Conservation (phyloP, 108 stramenopile species). For the Fistulifera pelliculosa region DNA sequence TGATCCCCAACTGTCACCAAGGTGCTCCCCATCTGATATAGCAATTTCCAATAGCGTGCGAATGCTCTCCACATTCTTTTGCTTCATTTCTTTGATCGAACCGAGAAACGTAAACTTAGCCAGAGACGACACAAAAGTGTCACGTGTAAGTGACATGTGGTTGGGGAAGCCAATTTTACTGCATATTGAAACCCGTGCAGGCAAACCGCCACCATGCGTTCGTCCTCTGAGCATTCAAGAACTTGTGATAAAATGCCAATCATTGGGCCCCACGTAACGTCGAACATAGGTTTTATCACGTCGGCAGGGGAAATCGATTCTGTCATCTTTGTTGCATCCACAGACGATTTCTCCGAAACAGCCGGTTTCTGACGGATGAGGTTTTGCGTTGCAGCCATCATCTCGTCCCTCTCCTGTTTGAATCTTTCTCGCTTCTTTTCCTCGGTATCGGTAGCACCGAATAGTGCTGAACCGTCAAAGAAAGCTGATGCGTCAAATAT, state of each 20-base stretch:
- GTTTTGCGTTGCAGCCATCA: slow-evolving; percentile 80
- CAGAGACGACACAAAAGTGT: slow-evolving; percentile 92
- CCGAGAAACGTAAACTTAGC: slow-evolving; percentile 91
- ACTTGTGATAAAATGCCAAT: slow-evolving; percentile 90
- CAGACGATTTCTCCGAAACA: neutral
- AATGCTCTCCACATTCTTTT: slow-evolving; percentile 91
- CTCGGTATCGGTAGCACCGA: slow-evolving; percentile 42
- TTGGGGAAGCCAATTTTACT: slow-evolving; percentile 65
- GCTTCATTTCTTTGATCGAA: slow-evolving; percentile 88
- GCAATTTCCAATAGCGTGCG: slow-evolving; percentile 89
- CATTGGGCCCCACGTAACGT: slow-evolving; percentile 97
- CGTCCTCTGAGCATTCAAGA: slow-evolving; percentile 73
- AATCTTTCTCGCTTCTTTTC: slow-evolving; percentile 76
- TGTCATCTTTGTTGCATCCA: slow-evolving; percentile 3
- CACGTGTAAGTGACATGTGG: slow-evolving; percentile 78
- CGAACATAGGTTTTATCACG: slow-evolving; percentile 91
- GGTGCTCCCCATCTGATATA: slow-evolving; percentile 85
- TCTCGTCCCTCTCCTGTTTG: slow-evolving; percentile 90
- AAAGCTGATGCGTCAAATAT: slow-evolving; percentile 54
- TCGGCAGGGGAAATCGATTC: slow-evolving; percentile 61
- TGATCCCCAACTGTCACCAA: slow-evolving; percentile 93
- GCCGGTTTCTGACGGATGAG: slow-evolving; percentile 28
- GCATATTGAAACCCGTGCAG: slow-evolving; percentile 83
- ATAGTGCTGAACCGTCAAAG: slow-evolving; percentile 52
- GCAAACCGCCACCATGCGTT: slow-evolving; percentile 68